phyloP scores from a whole-genome alignment of 768 basidiomycete species.

The Pulveroboletus ravenelii region DNA sequence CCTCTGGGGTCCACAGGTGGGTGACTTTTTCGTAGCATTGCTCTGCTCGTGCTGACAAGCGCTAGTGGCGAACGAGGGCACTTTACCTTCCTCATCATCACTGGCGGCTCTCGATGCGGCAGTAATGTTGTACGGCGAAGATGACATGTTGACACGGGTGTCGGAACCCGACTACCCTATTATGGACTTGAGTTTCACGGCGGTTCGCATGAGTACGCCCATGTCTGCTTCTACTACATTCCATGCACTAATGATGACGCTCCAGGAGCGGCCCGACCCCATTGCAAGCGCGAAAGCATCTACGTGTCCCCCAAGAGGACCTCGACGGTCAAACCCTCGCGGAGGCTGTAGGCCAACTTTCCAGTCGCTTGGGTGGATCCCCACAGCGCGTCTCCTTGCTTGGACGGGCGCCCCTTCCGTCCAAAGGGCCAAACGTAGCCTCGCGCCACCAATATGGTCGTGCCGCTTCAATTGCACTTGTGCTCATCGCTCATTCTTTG shows the following conservation, averaged over 20 bases:
- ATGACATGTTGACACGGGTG: neutral
- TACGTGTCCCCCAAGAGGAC: slow-evolving; percentile 5
- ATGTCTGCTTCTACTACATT: neutral
- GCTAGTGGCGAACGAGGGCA: neutral
- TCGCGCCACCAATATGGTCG: neutral
- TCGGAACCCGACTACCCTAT: neutral
- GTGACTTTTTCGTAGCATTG: neutral
- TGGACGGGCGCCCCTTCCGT: neutral
- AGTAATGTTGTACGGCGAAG: neutral
- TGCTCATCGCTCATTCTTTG: neutral
- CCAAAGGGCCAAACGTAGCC: neutral
- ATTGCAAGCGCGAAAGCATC: slow-evolving; percentile 2
- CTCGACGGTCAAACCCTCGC: slow-evolving; percentile 11
- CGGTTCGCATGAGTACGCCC: slow-evolving; percentile 5
- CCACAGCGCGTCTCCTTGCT: neutral
- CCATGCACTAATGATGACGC: neutral
- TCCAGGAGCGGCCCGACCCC: slow-evolving; percentile 1
- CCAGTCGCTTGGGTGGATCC: neutral
- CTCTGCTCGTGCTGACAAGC: neutral
- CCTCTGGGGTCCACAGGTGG: slow-evolving; percentile 9
- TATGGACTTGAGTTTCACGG: slow-evolving; percentile 2
- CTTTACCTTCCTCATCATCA: slow-evolving; percentile 1
- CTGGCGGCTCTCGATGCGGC: neutral
- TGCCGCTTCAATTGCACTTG: neutral
- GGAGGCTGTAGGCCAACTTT: slow-evolving; percentile 12